Evolutionary conservation across 768 basidiomycete genomes (phyloP).

Genomic region (Collybia mongolica): DNA sequence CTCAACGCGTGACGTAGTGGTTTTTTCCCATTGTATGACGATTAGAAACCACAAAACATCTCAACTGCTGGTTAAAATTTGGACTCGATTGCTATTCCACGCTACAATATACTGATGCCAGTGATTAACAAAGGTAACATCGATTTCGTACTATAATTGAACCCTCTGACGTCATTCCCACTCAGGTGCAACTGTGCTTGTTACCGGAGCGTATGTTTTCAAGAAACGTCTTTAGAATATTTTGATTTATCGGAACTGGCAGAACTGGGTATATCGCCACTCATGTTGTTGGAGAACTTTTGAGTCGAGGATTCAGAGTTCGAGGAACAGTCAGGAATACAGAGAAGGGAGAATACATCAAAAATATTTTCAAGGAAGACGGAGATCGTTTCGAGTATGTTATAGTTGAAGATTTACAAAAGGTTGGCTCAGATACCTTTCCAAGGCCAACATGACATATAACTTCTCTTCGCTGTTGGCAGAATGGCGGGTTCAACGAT

Average conservation of each 20-base stretch:
- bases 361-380: not conserved
- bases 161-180: too few species aligned
- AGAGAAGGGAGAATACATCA: not conserved
- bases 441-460: too few species aligned
- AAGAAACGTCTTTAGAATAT: not conserved
- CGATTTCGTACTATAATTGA: too few species aligned
- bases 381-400: not conserved
- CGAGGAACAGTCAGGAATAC: not conserved
- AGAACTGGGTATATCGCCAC: constrained; percentile 1
- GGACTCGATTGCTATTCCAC: too few species aligned
- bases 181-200: not conserved
- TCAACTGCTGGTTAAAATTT: too few species aligned
- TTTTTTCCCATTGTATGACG: too few species aligned
- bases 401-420: constrained; percentile 1
- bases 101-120: too few species aligned
- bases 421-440: not conserved
- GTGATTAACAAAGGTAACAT: too few species aligned
- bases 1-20: too few species aligned
- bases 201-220: not conserved
- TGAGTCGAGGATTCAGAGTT: not conserved
- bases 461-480: not conserved
- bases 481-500: not conserved
- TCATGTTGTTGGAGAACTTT: not conserved
- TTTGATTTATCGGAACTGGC: constrained; percentile 6
- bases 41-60: too few species aligned